Conservation (phyloP, 192 early-diverging fungal genomes). For the Entomortierella parvispora region DNA sequence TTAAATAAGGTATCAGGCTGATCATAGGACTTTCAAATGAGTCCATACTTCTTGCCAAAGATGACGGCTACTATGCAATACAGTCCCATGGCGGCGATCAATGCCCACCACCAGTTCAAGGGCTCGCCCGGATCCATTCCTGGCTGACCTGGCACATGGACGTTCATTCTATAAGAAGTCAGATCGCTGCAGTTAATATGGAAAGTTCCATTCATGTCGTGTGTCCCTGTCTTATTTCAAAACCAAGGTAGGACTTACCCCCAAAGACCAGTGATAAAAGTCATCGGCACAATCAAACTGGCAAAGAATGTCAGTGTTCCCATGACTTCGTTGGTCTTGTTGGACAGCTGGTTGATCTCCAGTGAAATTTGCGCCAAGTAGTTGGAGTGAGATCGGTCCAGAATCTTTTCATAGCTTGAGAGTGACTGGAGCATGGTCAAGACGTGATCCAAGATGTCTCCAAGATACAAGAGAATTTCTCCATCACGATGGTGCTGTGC, state of each 20-base stretch:
- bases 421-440: conserved; percentile 84
- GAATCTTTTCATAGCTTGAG: conserved; percentile 78
- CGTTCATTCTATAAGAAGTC: conserved; percentile 59
- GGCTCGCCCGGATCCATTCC: conserved; percentile 6
- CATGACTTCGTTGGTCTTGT: conserved; percentile 61
- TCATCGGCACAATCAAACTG: conserved; percentile 67
- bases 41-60: conserved; percentile 43
- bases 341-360: conserved; percentile 70
- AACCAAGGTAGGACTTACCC: conserved; percentile 55
- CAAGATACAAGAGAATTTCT: conserved; percentile 80
- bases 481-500: conserved; percentile 34
- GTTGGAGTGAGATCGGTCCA: conserved; percentile 75
- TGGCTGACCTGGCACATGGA: conserved; percentile 68
- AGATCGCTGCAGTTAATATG: too few species aligned
- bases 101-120: conserved; percentile 30
- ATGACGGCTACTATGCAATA: conserved; percentile 30
- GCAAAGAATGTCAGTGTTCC: conserved; percentile 62
- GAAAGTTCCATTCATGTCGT: too few species aligned
- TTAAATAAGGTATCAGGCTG: too few species aligned
- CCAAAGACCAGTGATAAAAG: conserved; percentile 69
- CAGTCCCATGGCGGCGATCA: conserved; percentile 17
- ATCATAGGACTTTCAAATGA: too few species aligned
- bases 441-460: conserved; percentile 84
- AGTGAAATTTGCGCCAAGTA: conserved; percentile 81
- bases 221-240: too few species aligned